Evolutionary conservation across 352 stramenopile species (phyloP), one percentile per base, ranked within the genome.

Genomic region (Globisporangium recalcitrans): DNA sequence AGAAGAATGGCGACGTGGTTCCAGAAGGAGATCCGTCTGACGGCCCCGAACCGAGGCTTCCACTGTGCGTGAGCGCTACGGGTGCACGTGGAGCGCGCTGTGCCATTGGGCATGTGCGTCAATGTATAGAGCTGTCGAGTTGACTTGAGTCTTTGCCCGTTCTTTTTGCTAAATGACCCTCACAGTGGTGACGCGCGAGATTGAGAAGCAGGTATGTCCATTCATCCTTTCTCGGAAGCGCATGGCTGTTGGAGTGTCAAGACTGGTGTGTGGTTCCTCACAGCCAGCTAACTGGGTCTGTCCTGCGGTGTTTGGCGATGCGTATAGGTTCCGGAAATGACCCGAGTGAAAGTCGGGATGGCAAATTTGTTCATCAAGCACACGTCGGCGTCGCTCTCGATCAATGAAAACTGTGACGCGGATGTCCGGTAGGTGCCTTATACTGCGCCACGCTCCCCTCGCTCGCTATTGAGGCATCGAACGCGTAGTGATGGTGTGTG

Each of bases 301-400:
- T n/a, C n/a, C n/a, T n/a, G n/a, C n/a, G n/a, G n/a, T n/a, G n/a
- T n/a, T n/a, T n/a, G n/a, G n/a, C n/a, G n/a, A n/a, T n/a, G n/a
- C n/a, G n/a, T 22, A 24, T 58, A 80, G 67, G 19, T 94, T 11
- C 85, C 82, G 3, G 85, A 94, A 68, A 59, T 94, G 27, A 61
- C 72, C 54, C 72, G 77, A 51, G 91, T 98, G 54, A 96, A 97
- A 61, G 84, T 98, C 42, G 95, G 95, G 19, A 94, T 98, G 85
- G 89, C 85, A 38, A 98, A 98, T 65, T 68, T 98, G 40, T 98
- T 98, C 60, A 96, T 98, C 63, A 96, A 98, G 70, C 95, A 98
- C 74, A 98, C 95, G 31, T 97, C 88, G n/a, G 95, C 95, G 4
- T 97, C 83, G 72, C 80, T 98, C 58, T 98, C 92, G 67, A 94